Conservation (phyloP, 2,329 filamentous ascomycete genomes). For the Penicillium thymicola region DNA sequence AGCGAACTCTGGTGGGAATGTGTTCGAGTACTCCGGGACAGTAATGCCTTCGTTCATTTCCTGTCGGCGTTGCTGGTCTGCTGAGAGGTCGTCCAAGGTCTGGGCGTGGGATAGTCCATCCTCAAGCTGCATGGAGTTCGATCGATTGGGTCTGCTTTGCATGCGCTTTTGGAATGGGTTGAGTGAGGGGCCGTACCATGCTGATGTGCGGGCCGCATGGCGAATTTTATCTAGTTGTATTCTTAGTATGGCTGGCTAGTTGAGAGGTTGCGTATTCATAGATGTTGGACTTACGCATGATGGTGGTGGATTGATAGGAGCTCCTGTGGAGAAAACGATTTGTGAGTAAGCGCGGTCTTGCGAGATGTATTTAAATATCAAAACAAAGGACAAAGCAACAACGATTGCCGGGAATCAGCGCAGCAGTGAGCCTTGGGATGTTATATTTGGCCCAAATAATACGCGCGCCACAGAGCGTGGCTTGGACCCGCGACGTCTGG, state of each 20-base stretch:
- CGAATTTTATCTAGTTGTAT: constrained; percentile 38
- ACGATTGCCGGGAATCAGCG: not conserved
- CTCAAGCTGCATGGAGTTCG: constrained; percentile 33
- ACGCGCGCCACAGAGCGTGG: constrained; percentile 1
- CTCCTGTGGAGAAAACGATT: not conserved
- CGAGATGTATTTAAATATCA: not conserved
- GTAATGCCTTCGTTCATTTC: constrained; percentile 26
- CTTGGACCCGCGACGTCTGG: not conserved
- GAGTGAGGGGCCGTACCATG: constrained; percentile 42
- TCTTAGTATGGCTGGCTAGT: constrained; percentile 3
- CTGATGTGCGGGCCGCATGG: constrained; percentile 36
- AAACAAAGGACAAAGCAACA: not conserved
- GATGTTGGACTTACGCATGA: constrained; percentile 7
- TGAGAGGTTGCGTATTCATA: not conserved
- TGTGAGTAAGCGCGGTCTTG: not conserved
- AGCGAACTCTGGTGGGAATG: constrained; percentile 25
- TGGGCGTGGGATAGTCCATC: constrained; percentile 19
- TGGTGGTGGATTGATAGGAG: not conserved
- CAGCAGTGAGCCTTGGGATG: not conserved
- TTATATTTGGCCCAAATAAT: not conserved
- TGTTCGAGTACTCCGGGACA: constrained; percentile 25
- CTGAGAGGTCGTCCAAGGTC: constrained; percentile 25
- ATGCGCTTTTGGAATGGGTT: constrained; percentile 44
- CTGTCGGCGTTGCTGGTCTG: constrained; percentile 22
- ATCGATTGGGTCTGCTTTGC: constrained; percentile 20